These are phyloP conservation scores for Tilletia caries DNA, from an alignment of 1,284 basidiomycete genomes.

Conservation along the genomic window DNA sequence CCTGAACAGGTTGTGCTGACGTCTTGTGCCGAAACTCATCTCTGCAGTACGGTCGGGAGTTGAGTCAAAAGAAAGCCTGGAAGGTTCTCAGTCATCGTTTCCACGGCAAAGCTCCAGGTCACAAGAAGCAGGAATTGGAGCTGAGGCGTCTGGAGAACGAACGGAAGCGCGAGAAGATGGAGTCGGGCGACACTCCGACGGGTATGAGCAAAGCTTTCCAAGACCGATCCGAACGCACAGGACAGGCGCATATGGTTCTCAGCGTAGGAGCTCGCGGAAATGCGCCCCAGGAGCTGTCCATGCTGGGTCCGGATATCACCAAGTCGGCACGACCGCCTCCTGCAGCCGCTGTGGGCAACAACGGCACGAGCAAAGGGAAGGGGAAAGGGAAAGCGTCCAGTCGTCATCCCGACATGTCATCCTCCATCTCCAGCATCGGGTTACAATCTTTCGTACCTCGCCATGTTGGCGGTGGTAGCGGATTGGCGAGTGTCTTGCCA, in stretches of 20 bases:
- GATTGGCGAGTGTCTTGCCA: not conserved
- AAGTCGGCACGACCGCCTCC: conserved; percentile 1
- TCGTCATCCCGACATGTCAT: not conserved
- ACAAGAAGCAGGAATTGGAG: conserved; percentile 47
- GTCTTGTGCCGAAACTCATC: too few species aligned
- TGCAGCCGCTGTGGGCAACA: not conserved
- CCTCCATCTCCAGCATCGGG: not conserved
- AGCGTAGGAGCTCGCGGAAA: conserved; percentile 44
- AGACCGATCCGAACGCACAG: conserved; percentile 42
- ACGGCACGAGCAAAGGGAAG: not conserved
- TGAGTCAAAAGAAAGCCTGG: conserved; percentile 78
- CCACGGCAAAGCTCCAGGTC: conserved; percentile 50
- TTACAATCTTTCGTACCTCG: conserved; percentile 1
- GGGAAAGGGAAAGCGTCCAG: not conserved
- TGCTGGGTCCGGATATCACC: conserved; percentile 29
- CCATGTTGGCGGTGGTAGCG: not conserved
- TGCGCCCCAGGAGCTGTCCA: conserved; percentile 46
- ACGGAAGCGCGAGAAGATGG: conserved; percentile 46
- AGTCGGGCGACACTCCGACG: conserved; percentile 48
- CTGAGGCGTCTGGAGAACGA: conserved; percentile 47
- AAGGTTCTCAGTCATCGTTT: conserved; percentile 52
- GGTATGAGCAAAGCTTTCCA: conserved; percentile 49
- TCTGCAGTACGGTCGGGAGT: conserved; percentile 68
- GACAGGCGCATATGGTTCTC: conserved; percentile 52
- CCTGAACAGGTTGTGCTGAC: not conserved